These are phyloP conservation scores for Byssothecium circinans DNA, from an alignment of 2,329 filamentous ascomycete genomes.

Conservation along the genomic window DNA sequence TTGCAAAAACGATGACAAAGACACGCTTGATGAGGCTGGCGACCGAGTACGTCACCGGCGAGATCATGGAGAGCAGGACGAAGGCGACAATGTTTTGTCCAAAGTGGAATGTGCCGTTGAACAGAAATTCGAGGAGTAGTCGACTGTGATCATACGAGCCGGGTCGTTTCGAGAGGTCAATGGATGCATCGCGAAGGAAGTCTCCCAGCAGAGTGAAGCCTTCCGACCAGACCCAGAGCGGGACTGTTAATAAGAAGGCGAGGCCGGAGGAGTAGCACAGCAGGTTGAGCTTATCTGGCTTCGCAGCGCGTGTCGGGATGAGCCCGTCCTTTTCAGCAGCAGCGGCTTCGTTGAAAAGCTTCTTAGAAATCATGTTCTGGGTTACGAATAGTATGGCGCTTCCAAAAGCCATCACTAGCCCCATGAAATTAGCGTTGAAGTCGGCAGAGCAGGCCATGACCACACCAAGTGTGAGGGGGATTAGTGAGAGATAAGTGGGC, in stretches of 20 bases:
- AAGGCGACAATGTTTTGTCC: slow-evolving; percentile 96
- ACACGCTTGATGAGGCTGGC: slow-evolving; percentile 96
- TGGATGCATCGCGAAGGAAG: slow-evolving; percentile 76
- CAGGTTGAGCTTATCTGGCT: slow-evolving; percentile 94
- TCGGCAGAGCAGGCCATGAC: slow-evolving; percentile 94
- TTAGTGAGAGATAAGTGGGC: slow-evolving; percentile 72
- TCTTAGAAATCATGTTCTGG: slow-evolving; percentile 98
- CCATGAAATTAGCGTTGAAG: slow-evolving; percentile 84
- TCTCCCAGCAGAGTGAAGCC: slow-evolving; percentile 76
- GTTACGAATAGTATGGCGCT: slow-evolving; percentile 96
- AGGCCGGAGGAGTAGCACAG: slow-evolving; percentile 96
- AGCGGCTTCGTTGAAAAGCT: slow-evolving; percentile 92
- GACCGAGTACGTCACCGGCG: slow-evolving; percentile 95
- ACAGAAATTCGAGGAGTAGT: slow-evolving; percentile 79
- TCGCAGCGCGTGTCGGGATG: slow-evolving; percentile 63
- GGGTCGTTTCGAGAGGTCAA: slow-evolving; percentile 75
- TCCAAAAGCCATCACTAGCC: slow-evolving; percentile 84
- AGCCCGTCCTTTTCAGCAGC: slow-evolving; percentile 74
- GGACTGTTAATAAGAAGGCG: slow-evolving; percentile 83
- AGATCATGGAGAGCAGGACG: slow-evolving; percentile 86
- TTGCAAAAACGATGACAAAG: slow-evolving; percentile 92
- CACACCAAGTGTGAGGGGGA: slow-evolving; percentile 93
- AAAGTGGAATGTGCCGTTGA: slow-evolving; percentile 97
- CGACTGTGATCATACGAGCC: slow-evolving; percentile 67
- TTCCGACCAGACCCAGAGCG: slow-evolving; percentile 93